Evolutionary conservation across 352 stramenopile species (phyloP), one percentile per base, ranked within the genome.

Genomic region (Phytophthora pisi): DNA sequence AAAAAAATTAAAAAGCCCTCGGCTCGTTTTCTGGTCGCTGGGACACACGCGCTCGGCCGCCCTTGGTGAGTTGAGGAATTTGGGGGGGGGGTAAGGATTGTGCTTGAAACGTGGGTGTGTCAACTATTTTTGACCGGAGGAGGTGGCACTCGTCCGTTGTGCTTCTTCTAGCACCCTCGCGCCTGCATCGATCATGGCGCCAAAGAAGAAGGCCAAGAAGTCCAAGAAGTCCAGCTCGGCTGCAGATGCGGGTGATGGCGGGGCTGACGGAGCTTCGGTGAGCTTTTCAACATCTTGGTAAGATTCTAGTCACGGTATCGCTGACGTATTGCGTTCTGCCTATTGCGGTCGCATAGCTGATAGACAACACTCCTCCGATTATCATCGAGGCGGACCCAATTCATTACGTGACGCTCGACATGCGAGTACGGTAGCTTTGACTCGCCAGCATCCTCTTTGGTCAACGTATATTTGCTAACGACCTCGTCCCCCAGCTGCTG

Each of bases 321-420:
- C 23, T 49, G 42, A 24, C 42, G 15, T 49, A 18, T 49, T 24
- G 42, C 10, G 4, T 7, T 6, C 42, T 24, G 16, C 42, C 26
- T 30, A 30, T 30, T 30, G 26, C 24, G 5, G 30, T 1, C 26
- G 6, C 26, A 30, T 57, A 82, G 72, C 49, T 73, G 43, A 54
- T 80, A 13, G 75, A 82, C 26, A 78, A n/a, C 34, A 54, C 68
- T 43, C 74, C 74, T 0, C 77, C 77, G 16, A 71, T 86, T 23
- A 56, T 76, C 11, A 68, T 83, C 9, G 66, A 79, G 31, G 63
- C 63, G 8, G 75, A 83, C 2, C 63, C 77, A 8, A 59, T 75
- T 0, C 74, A 82, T 59, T 84, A 80, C 62, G 79, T 88, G 62
- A 85, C 79, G 13, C 74, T 88, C 11, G 79, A 88, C 38, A 81